Evolutionary conservation across 2,329 filamentous ascomycete species (phyloP).

Genomic region (Curvularia lunata): DNA sequence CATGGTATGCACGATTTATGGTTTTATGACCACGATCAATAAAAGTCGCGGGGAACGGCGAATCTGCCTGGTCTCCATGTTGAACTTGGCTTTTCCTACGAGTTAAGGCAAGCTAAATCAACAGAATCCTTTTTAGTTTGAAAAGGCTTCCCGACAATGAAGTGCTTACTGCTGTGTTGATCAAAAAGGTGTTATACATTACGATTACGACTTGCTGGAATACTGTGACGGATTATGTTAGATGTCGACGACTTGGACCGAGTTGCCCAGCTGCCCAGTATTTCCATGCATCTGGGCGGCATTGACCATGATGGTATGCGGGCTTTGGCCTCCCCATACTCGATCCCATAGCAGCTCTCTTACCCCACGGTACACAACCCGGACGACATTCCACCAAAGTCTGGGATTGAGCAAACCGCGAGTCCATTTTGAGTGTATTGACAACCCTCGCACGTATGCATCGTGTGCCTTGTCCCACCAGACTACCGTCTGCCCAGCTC

Average conservation of each 20-base stretch:
- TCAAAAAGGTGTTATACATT: constrained; percentile 32
- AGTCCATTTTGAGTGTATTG: constrained; percentile 48
- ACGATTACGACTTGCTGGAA: constrained; percentile 30
- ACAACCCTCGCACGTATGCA: constrained; percentile 71
- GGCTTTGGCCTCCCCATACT: constrained; percentile 62
- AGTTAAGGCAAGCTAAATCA: constrained; percentile 46
- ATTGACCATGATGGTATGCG: constrained; percentile 65
- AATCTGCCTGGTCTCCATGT: constrained; percentile 50
- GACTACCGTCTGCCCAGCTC: constrained; percentile 70
- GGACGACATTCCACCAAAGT: constrained; percentile 60
- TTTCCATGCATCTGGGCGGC: constrained; percentile 61
- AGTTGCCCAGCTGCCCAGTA: constrained; percentile 57
- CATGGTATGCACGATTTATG: constrained; percentile 45
- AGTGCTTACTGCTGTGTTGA: constrained; percentile 40
- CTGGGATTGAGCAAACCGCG: constrained; percentile 47
- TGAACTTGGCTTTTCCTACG: constrained; percentile 44
- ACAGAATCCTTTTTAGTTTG: constrained; percentile 48
- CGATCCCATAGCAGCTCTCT: constrained; percentile 65
- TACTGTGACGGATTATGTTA: constrained; percentile 36
- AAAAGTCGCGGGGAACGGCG: constrained; percentile 50
- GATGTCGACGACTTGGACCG: constrained; percentile 52
- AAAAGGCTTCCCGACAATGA: constrained; percentile 43
- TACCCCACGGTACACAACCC: constrained; percentile 60
- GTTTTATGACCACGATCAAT: constrained; percentile 46
- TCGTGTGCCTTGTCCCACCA: constrained; percentile 78